A percentile compares a stretch with the other conserved stretches of the same genome.
phyloP scores from a whole-genome alignment of 2,329 filamentous ascomycete species.

The Monilinia polystroma region DNA sequence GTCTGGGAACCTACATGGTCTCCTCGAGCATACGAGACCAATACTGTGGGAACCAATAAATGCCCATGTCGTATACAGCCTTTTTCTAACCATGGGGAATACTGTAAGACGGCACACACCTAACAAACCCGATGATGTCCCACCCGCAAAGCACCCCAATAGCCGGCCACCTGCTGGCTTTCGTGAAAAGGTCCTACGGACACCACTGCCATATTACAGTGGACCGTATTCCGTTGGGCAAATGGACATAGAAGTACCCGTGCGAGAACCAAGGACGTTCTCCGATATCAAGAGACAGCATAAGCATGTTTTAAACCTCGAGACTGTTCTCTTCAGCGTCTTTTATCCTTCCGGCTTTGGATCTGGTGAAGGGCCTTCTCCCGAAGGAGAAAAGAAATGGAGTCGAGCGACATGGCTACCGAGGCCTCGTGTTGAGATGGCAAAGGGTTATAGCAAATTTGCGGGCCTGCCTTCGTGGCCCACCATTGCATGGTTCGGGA shows the following conservation, averaged over 20 bases:
- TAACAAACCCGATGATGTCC: conserved; percentile 7
- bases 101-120: neutral
- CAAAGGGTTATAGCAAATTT: conserved; percentile 63
- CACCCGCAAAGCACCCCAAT: conserved; percentile 42
- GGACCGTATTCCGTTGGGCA: conserved; percentile 52
- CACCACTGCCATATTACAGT: conserved; percentile 49
- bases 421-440: conserved; percentile 54
- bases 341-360: conserved; percentile 60
- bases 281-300: conserved; percentile 51
- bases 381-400: conserved; percentile 46
- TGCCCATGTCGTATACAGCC: neutral
- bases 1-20: neutral
- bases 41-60: neutral
- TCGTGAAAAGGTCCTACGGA: conserved; percentile 49
- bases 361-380: conserved; percentile 41
- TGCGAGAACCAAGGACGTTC: conserved; percentile 47
- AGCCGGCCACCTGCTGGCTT: conserved; percentile 47
- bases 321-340: conserved; percentile 63
- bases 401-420: conserved; percentile 62
- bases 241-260: conserved; percentile 58
- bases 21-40: neutral
- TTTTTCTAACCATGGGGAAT: neutral
- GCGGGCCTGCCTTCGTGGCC: conserved; percentile 51
- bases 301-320: conserved; percentile 50
- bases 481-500: conserved; percentile 45